Percentiles rank a stretch among this genome's conserved stretches.
Evolutionary conservation across 83 land plant species (phyloP).

Genomic region (Diphasiastrum complanatum): DNA sequence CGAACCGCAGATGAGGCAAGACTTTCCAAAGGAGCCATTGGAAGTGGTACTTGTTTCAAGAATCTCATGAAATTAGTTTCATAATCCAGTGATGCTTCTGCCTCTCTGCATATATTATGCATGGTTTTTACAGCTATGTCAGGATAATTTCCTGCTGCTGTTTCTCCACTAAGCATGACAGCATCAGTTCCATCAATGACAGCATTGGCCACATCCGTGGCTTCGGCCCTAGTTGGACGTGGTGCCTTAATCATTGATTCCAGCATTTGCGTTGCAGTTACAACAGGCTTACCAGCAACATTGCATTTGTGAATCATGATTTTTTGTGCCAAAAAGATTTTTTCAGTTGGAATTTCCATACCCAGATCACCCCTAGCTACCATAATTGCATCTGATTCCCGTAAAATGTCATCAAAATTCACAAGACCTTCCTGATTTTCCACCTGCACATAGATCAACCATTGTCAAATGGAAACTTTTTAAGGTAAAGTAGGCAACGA

Average conservation of each 20-base stretch:
- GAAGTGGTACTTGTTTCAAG: slow-evolving; percentile 5
- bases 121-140: slow-evolving; percentile 11
- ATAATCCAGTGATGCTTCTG: slow-evolving; percentile 21
- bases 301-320: slow-evolving; percentile 26
- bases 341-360: slow-evolving; percentile 22
- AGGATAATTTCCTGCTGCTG: slow-evolving; percentile 16
- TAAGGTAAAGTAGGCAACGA: neutral
- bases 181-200: slow-evolving; percentile 19
- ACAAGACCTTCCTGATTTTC: slow-evolving; percentile 19
- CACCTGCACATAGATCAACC: slow-evolving; percentile 7
- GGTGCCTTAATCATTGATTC: slow-evolving; percentile 23
- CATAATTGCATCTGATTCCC: slow-evolving; percentile 19
- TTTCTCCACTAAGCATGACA: slow-evolving; percentile 23
- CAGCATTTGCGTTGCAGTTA: slow-evolving; percentile 23
- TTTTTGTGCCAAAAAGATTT: slow-evolving; percentile 21
- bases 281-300: slow-evolving; percentile 18
- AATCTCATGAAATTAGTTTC: slow-evolving; percentile 11
- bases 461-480: neutral
- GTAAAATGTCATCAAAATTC: slow-evolving; percentile 18
- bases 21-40: slow-evolving; percentile 16
- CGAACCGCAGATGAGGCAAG: slow-evolving; percentile 18
- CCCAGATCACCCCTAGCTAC: slow-evolving; percentile 23
- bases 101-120: slow-evolving; percentile 9
- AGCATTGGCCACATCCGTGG: slow-evolving; percentile 23
- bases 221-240: slow-evolving; percentile 21